phyloP scores from a whole-genome alignment of 352 stramenopile genomes.

The Thalassiosira exigua region DNA sequence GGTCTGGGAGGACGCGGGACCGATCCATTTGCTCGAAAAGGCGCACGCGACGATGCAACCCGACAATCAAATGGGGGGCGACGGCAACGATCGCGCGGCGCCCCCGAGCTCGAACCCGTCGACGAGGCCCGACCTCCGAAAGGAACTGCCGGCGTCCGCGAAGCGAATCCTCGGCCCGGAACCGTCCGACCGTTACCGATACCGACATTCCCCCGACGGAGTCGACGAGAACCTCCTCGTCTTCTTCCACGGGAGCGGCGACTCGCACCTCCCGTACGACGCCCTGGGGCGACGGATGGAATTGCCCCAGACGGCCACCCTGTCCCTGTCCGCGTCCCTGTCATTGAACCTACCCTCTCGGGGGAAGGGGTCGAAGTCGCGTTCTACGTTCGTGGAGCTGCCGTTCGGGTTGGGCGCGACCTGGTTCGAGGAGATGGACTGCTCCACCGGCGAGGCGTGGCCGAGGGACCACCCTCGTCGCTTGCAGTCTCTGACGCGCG shows the following conservation, averaged over 20 bases:
- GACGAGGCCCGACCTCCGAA: too few species aligned
- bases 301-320: slow-evolving; percentile 53
- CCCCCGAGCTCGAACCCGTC: not conserved
- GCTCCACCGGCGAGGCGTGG: slow-evolving; percentile 34
- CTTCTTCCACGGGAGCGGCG: slow-evolving; percentile 59
- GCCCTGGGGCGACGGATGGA: slow-evolving; percentile 39
- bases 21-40: slow-evolving; percentile 31
- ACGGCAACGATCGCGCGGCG: not conserved
- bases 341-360: not conserved
- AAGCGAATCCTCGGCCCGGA: too few species aligned
- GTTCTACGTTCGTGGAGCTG: slow-evolving; percentile 26
- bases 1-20: slow-evolving; percentile 30
- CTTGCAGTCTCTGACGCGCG: slow-evolving; percentile 18
- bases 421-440: slow-evolving; percentile 67
- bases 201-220: slow-evolving; percentile 40
- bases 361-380: not conserved
- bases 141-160: too few species aligned
- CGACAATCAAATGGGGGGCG: not conserved
- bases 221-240: slow-evolving; percentile 56
- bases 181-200: too few species aligned
- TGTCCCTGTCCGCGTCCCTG: slow-evolving; percentile 40
- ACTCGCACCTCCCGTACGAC: slow-evolving; percentile 48
- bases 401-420: slow-evolving; percentile 53
- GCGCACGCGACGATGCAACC: not conserved
- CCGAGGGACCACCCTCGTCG: slow-evolving; percentile 17